Base-by-base conservation (phyloP, 768 basidiomycete genomes). In the Pleurotus sapidus region DNA sequence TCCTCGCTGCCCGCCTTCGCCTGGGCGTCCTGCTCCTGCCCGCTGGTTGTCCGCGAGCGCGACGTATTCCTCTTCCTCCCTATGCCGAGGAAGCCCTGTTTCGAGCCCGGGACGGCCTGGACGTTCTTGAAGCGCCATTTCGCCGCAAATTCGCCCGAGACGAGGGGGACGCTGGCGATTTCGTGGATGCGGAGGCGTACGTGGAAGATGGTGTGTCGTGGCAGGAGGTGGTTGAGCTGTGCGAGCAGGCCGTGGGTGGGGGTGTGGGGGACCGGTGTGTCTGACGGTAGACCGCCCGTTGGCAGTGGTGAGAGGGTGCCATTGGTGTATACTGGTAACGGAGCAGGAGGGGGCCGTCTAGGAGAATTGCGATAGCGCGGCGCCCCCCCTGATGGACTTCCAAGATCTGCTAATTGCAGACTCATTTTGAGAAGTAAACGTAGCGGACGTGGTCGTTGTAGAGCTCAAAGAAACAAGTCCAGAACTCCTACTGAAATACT, bases 41-140 rank as follows among this genome's bases (percentile, higher is more conserved):
- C 59, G 67, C 69, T 2, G 51, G 8, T 7, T 20, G 23, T 43
- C 42, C 24, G 18, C 39, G 27, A 38, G 11, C 34, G 17, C 11
- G 39, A 67, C 64, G 30, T 55, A 46, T 59, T 46, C 30, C 60
- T 62, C 54, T 58, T 57, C 18, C 49, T 55, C 39, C 71, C 64
- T 20, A 69, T 62, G 8, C 65, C 66, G 46, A 80, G 64, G 30
- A 84, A 63, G 3, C 82, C 78, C 25, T 64, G 62, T 65, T 78
- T 73, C 17, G 72, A 59, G 12, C 70, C 68, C 2, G 77, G 66
- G 1, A 68, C 59, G 7, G 61, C 61, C 38, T 75, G 71, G 2
- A 76, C 76, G 60, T 84, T 78, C 74, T 84, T 88, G 70, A 91
- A 82, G 69, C 83, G 86, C 88, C 90, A 91, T 18, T 78, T 74